Percentiles rank a stretch among this genome's conserved stretches.
Conservation (phyloP, 805 yeast species). For the Debaryomyces hansenii region DNA sequence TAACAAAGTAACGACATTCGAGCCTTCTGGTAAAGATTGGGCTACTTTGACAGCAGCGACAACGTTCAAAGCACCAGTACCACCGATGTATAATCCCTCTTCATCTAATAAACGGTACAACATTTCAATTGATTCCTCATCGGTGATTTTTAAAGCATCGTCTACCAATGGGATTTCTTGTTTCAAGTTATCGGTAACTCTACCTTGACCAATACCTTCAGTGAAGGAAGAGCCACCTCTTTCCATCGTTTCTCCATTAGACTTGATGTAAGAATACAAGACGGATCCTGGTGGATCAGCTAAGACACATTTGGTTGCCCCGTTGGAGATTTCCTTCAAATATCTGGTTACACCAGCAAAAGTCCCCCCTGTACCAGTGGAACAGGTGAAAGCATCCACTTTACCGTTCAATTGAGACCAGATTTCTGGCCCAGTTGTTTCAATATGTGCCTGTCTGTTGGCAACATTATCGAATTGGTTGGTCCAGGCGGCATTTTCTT, state of each 20-base stretch:
- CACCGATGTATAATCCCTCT: conserved; percentile 89
- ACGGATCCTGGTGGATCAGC: conserved; percentile 97
- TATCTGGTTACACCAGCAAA: conserved; percentile 83
- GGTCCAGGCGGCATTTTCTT: conserved; percentile 87
- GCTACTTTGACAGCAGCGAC: conserved; percentile 86
- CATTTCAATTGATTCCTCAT: conserved; percentile 81
- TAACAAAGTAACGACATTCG: conserved; percentile 84
- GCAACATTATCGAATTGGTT: conserved; percentile 89
- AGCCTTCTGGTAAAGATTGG: conserved; percentile 66
- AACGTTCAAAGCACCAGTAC: conserved; percentile 87
- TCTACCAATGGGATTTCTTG: conserved; percentile 74
- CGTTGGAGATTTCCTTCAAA: conserved; percentile 66
- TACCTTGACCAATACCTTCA: conserved; percentile 95
- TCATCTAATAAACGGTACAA: conserved; percentile 78
- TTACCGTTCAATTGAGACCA: conserved; percentile 80
- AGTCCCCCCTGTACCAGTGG: conserved; percentile 94
- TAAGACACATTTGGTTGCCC: conserved; percentile 60
- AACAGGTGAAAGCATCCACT: conserved; percentile 83
- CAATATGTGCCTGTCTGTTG: conserved; percentile 84
- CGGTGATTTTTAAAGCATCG: conserved; percentile 78
- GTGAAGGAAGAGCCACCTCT: conserved; percentile 86
- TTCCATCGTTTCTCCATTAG: conserved; percentile 65
- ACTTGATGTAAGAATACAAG: conserved; percentile 71
- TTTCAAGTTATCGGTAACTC: conserved; percentile 79
- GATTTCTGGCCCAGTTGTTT: conserved; percentile 92